Conservation (phyloP, 208 protist species). For the Herpetomonas tarakana region DNA sequence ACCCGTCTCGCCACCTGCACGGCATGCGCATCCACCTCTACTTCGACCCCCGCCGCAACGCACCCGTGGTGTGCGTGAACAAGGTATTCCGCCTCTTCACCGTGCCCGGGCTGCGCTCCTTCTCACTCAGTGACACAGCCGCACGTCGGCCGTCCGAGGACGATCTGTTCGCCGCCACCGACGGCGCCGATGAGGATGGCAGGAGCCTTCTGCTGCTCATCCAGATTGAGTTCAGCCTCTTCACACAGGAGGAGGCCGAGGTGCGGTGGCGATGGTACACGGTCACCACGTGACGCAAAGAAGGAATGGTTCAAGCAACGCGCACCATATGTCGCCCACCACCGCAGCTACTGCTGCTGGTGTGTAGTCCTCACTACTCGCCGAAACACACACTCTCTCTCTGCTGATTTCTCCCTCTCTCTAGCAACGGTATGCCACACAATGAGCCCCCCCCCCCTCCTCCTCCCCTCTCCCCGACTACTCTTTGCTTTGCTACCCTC, state of each 20-base stretch:
- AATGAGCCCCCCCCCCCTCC: too few relatives aligned
- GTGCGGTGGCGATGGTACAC: conserved; percentile 56
- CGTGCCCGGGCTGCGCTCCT: conserved; percentile 20
- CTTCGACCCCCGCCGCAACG: conserved; percentile 37
- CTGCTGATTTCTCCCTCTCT: too few relatives aligned
- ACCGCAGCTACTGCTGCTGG: too few relatives aligned
- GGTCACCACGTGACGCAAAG: conserved; percentile 9
- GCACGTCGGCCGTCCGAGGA: background rate
- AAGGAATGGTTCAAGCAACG: background rate
- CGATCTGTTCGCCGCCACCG: background rate
- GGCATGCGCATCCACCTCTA: conserved; percentile 51
- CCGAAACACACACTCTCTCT: too few relatives aligned
- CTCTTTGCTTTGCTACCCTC: too few relatives aligned
- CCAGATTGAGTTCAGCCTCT: conserved; percentile 49
- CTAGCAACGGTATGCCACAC: too few relatives aligned
- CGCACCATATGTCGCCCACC: too few relatives aligned
- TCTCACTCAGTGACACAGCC: background rate
- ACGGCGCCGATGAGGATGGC: conserved; percentile 5
- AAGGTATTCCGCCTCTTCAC: conserved; percentile 58
- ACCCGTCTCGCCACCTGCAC: conserved; percentile 5
- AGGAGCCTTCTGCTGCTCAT: conserved; percentile 49
- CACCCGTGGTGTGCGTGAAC: conserved; percentile 44
- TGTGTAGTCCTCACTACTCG: too few relatives aligned
- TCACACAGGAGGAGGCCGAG: conserved; percentile 37
- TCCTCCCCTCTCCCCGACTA: too few relatives aligned